Conservation (phyloP, 345 rosid species). For the Sonneratia caseolaris region DNA sequence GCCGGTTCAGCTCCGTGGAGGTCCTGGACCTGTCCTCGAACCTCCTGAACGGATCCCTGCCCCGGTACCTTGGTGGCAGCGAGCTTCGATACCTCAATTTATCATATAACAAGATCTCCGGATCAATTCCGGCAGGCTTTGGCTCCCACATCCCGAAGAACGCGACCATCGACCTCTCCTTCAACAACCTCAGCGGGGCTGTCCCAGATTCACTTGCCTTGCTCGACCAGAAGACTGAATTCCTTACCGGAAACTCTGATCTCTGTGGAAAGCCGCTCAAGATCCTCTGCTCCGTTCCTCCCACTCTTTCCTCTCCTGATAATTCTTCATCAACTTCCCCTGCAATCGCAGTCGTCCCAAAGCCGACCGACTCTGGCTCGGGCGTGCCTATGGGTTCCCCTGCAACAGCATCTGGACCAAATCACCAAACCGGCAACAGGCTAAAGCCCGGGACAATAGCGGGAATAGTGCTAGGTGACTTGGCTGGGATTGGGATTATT, state of each 20-base stretch:
- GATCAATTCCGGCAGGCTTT: constrained; percentile 47
- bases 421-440: constrained; percentile 23
- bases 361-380: constrained; percentile 28
- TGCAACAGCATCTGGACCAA: constrained; percentile 4
- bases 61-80: constrained; percentile 45
- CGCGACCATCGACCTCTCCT: constrained; percentile 69
- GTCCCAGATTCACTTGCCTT: constrained; percentile 50
- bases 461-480: constrained; percentile 48
- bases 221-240: constrained; percentile 45
- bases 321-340: constrained; percentile 41
- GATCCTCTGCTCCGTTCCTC: constrained; percentile 65
- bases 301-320: constrained; percentile 65
- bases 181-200: constrained; percentile 75
- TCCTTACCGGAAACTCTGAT: constrained; percentile 49
- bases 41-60: constrained; percentile 58
- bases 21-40: constrained; percentile 77
- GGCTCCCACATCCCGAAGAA: constrained; percentile 42
- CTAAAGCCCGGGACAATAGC: constrained; percentile 65
- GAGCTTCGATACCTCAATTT: constrained; percentile 49
- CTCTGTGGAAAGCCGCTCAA: constrained; percentile 79
- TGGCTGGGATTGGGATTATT: constrained; percentile 54
- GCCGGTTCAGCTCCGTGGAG: constrained; percentile 41
- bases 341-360: constrained; percentile 86
- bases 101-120: constrained; percentile 63
- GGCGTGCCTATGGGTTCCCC: constrained; percentile 14